phyloP scores from a whole-genome alignment of 2,329 filamentous ascomycete species.

The Ceratocystis diversiconidia region DNA sequence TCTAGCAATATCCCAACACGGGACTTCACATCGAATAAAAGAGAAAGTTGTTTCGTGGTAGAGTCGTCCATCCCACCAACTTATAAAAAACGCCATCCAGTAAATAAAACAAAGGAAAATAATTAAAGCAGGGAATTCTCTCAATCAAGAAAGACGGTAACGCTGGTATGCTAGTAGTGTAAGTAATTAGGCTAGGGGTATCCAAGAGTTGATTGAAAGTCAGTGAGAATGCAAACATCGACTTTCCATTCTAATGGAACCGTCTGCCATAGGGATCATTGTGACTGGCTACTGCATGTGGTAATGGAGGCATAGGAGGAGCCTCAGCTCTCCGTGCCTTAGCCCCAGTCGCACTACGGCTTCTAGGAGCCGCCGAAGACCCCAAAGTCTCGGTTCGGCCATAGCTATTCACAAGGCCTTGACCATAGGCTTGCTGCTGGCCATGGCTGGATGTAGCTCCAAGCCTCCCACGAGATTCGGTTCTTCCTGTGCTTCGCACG shows the following conservation, averaged over 20 bases:
- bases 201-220: neutral
- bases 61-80: neutral
- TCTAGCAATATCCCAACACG: no score
- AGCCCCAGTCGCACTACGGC: neutral
- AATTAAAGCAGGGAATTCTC: no score
- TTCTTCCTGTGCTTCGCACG: conserved; percentile 11
- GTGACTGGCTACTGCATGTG: conserved; percentile 12
- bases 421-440: neutral
- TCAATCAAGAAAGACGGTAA: no score
- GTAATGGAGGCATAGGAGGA: conserved; percentile 16
- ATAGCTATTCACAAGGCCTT: neutral
- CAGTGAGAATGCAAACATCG: neutral
- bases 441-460: neutral
- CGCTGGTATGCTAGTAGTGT: no score
- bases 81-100: neutral
- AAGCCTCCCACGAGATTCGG: conserved; percentile 10
- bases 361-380: neutral
- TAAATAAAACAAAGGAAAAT: neutral
- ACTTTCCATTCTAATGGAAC: conserved; percentile 6
- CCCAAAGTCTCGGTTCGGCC: neutral
- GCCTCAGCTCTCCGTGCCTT: neutral
- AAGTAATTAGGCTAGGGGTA: no score
- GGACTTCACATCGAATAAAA: no score
- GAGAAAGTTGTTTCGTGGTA: no score
- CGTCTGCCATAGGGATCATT: conserved; percentile 15